phyloP scores from a whole-genome alignment of 352 stramenopile genomes.

The Phytophthora quininea region DNA sequence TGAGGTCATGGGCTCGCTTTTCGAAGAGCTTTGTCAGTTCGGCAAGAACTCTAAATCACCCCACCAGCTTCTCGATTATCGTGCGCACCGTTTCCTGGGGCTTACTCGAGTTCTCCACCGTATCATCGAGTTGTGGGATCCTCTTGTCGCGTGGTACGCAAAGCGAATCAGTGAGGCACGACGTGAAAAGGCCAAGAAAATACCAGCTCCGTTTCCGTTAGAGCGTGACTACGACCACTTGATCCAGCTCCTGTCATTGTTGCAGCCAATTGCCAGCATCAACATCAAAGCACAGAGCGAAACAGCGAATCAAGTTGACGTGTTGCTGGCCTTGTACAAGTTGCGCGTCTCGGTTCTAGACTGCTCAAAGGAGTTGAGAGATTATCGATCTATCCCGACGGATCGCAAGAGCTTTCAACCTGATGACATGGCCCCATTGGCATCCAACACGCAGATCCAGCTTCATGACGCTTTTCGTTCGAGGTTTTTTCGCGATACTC shows the following conservation, averaged over 20 bases:
- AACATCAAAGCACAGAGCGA: conserved; percentile 6
- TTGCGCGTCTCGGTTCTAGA: conserved; percentile 2
- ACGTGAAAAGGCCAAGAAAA: neutral
- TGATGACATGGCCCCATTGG: conserved; percentile 6
- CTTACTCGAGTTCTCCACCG: conserved; percentile 6
- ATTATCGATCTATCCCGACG: conserved; percentile 1
- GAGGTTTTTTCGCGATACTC: conserved; percentile 13
- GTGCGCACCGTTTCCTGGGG: conserved; percentile 9
- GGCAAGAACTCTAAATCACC: conserved; percentile 9
- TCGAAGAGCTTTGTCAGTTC: conserved; percentile 9
- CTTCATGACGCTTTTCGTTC: conserved; percentile 1
- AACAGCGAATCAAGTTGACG: conserved; percentile 6
- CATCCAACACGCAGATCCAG: conserved; percentile 5
- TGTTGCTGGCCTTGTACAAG: conserved; percentile 4
- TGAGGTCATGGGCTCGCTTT: conserved; percentile 11
- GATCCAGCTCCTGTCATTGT: neutral
- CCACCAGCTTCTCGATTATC: conserved; percentile 6
- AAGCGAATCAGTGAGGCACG: conserved; percentile 1
- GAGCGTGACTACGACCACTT: conserved; percentile 9
- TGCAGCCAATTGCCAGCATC: conserved; percentile 1
- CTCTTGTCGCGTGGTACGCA: conserved; percentile 6
- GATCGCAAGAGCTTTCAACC: conserved; percentile 1
- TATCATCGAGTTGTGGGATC: conserved; percentile 10
- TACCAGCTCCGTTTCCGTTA: conserved; percentile 1
- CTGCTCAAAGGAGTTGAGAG: conserved; percentile 6